Base-by-base conservation (phyloP, 1,139 yeast species). In the Yamadazyma diddensiae region DNA sequence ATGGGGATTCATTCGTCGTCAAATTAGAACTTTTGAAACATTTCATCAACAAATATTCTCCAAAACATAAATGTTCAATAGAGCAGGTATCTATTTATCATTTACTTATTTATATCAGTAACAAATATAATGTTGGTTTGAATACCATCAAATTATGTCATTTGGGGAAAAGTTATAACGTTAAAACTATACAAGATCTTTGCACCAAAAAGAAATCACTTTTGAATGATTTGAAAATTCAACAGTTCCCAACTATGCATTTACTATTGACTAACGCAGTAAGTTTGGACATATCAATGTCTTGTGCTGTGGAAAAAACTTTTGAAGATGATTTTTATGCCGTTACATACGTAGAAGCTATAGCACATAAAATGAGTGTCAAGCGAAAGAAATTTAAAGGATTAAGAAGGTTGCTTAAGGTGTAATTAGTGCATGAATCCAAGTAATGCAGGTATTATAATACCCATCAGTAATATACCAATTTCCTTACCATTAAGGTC, bases 41-140 rank as follows among this genome's bases (percentile, higher is more conserved):
- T 10, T 38, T 38, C 26, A 21, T 36, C 4, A 34, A 34, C 21
- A 5, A 8, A 2, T 15, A 28, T 12, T 10, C 21, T 3, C 7
- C 16, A 6, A 20, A 24, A 2, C 19, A 26, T 14, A 12, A 23
- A 7, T 8, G 13, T 11, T 38, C 34, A 5, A 11, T 22, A n/a
- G 25, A 22, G 15, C 41, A 38, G 5, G 22, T 53, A 12, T 42
- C 57, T 1, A 29, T 48, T 7, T 36, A 41, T 27, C 60, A 56
- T 31, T 36, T 56, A 6, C 38, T 55, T 15, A 34, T 55, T 4
- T 56, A 44, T 29, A 34, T 55, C 17, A 39, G 40, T 15, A 15
- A 41, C 9, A 26, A 40, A 10, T 24, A 35, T 10, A 10, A 35
- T 2, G 15, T 27, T 5, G 30, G 31, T 28, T 33, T 52, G 20